These are phyloP conservation scores for Aspergillus proliferans DNA, from an alignment of 2,329 filamentous ascomycete species.

Conservation along the genomic window DNA sequence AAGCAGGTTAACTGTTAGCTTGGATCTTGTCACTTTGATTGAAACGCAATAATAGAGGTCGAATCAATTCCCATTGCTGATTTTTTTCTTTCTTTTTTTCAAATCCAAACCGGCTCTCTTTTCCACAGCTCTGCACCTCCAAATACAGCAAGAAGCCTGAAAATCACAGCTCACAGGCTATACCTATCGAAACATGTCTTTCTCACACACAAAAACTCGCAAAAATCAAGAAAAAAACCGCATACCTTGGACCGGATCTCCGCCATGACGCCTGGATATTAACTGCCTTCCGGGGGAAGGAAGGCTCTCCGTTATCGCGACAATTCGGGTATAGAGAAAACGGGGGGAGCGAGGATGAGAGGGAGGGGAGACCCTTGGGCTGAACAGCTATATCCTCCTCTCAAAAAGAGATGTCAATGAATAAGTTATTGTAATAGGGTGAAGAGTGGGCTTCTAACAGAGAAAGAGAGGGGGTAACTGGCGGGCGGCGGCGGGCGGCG, in stretches of 20 bases:
- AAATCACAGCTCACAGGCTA: not conserved
- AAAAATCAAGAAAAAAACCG: constrained; percentile 5
- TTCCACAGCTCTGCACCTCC: too few relatives aligned
- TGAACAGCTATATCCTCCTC: too few relatives aligned
- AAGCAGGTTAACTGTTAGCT: constrained; percentile 31
- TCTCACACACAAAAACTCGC: not conserved
- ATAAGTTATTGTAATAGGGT: too few relatives aligned
- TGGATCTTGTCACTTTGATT: constrained; percentile 2
- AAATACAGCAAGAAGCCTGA: too few relatives aligned
- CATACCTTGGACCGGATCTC: constrained; percentile 50
- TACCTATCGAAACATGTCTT: not conserved
- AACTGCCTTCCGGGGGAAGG: constrained; percentile 47
- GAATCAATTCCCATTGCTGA: not conserved
- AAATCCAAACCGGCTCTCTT: too few relatives aligned
- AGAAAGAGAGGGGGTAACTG: constrained; percentile 1
- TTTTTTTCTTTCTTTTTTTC: not conserved
- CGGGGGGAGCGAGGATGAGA: constrained; percentile 20
- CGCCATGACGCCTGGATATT: constrained; percentile 45
- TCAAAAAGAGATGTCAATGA: too few relatives aligned
- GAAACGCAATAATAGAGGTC: not conserved
- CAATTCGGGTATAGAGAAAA: constrained; percentile 34
- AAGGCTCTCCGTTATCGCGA: constrained; percentile 45
- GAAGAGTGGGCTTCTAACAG: too few relatives aligned
- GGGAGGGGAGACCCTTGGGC: constrained; percentile 16
- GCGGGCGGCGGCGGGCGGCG: not conserved